Base-by-base conservation (phyloP, 1,139 yeast species). In the Hemisphaericaspora lyxosophila region DNA sequence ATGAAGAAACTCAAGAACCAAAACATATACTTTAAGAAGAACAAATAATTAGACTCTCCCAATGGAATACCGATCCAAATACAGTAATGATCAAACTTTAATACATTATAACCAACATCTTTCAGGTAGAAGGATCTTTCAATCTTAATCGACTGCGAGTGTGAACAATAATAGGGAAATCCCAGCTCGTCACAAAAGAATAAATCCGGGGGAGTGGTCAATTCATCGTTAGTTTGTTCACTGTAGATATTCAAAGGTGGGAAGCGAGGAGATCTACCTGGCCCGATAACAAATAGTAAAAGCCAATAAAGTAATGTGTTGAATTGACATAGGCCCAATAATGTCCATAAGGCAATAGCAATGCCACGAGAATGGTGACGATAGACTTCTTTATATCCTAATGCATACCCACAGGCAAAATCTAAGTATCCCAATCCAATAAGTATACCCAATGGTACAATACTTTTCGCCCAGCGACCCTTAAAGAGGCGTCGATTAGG, bases 81-180 rank as follows among this genome's bases (percentile, higher is more conserved):
- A 53, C 92, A 84, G 49, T 67, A 78, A 53, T 84, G 92, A 53
- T 84, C 92, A 53, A 78, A 77, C 41, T 73, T 64, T 1, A 80
- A 73, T 0, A 82, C 73, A 47, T 84, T 80, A 27, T 54, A 50
- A 0, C 64, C 63, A 39, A 57, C 36, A 33, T 68, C 63, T 15
- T 68, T 66, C 44, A 83, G 80, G 50, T 79, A 88, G 44, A 74
- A 82, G 2, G 79, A 50, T 38, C 90, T 60, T 8, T 74, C 67
- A 1, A 73, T 55, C 49, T 79, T 80, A 15, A 82, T 59, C 5
- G 82, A 70, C 30, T 70, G 61, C 41, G 86, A 78, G 7, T 55
- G 53, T 1, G 78, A 59, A 48, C 87, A 81, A 75, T 80, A 83
- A 27, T 60, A 62, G 0, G 90, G 90, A 42, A 64, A 74, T 0